Evolutionary conservation across 345 rosid species (phyloP), one percentile per base, ranked within the genome.

Genomic region (Populus davidiana): DNA sequence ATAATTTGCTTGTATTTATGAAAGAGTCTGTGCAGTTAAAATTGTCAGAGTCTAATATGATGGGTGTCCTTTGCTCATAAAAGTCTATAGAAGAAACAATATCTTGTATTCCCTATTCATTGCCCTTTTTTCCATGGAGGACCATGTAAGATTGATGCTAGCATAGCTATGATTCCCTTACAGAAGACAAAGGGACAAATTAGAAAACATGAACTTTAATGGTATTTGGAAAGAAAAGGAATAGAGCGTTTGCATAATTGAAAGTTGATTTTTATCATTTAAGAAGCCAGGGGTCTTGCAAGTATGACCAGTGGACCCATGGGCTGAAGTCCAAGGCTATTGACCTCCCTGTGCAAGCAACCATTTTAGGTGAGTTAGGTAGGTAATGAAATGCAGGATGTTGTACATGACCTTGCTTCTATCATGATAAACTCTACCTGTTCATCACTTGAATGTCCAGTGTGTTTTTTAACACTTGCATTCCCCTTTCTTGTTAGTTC

Each of bases 401-500:
- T 11, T 20, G 10, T 62, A 9, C 12, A 18, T 62, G 66, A 25
- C 31, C 21, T 27, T 49, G 21, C 10, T 69, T 27, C 61, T 39
- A 12, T 16, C 44, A 1, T 17, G n/a, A 44, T 70, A 33, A 43
- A 70, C 20, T 44, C 27, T 2, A 29, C 59, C 23, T 25, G 36
- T 39, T 56, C 35, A 49, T 66, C 12, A 17, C 67, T 72, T 78
- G 59, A 72, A 36, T 67, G 38, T 10, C 25, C 20, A 27, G 20
- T 70, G 67, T 69, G 63, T 61, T 52, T 47, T 77, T 65, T 67
- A 69, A 50, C 54, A 54, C 16, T 36, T 75, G 56, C 31, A 14
- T 18, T 63, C 5, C 67, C 43, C 3, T 78, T 70, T 81, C 39
- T 84, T 79, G 12, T 79, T 78, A 92, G 99, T 67, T 78, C 9